phyloP scores from a whole-genome alignment of 192 early-diverging fungal genomes.

The Mortierella hygrophila region DNA sequence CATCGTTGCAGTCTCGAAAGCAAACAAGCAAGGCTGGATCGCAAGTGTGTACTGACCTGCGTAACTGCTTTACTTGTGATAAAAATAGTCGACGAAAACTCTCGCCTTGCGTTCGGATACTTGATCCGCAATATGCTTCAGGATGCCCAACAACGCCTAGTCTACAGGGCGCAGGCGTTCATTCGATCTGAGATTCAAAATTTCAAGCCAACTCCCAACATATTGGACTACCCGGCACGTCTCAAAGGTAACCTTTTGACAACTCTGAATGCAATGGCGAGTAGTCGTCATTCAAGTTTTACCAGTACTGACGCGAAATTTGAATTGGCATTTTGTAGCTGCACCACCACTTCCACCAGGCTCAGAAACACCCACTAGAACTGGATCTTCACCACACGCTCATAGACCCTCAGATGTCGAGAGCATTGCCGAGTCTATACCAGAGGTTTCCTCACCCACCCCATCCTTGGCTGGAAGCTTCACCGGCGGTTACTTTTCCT shows the following conservation, averaged over 20 bases:
- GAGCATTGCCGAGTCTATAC: constrained; percentile 47
- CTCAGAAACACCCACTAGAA: constrained; percentile 6
- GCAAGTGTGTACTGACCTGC: constrained; percentile 1
- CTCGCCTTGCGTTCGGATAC: constrained; percentile 71
- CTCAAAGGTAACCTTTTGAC: constrained; percentile 45
- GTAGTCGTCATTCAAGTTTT: neutral
- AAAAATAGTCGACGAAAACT: constrained; percentile 58
- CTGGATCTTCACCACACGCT: constrained; percentile 27
- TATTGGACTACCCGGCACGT: constrained; percentile 65
- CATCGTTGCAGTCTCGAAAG: neutral
- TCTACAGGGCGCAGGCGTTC: constrained; percentile 87
- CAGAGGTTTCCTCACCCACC: constrained; percentile 50
- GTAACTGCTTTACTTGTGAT: neutral
- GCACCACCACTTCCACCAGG: constrained; percentile 20
- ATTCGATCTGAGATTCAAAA: constrained; percentile 83
- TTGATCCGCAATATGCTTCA: constrained; percentile 86
- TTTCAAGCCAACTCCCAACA: constrained; percentile 78
- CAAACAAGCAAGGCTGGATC: neutral
- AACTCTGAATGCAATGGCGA: neutral
- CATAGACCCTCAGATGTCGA: constrained; percentile 36
- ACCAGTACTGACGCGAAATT: neutral
- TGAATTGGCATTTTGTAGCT: neutral
- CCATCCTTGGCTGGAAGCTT: constrained; percentile 48
- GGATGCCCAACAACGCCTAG: constrained; percentile 91
- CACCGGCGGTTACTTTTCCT: constrained; percentile 42